These are phyloP conservation scores for Pisolithus albus DNA, from an alignment of 768 basidiomycete genomes.

Conservation along the genomic window DNA sequence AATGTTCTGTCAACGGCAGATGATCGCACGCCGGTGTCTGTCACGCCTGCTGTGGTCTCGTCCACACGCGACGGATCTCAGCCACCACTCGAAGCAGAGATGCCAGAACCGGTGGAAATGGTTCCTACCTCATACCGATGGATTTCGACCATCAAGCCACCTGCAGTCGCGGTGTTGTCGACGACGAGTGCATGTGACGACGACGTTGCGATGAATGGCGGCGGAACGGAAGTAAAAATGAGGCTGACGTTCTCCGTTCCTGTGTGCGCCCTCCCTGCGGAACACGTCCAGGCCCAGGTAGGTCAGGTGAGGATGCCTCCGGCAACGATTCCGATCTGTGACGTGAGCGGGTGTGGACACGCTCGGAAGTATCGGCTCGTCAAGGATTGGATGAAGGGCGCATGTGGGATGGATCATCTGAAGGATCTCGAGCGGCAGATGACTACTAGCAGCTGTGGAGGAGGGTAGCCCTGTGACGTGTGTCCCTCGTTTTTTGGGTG, in stretches of 20 bases:
- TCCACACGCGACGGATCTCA: conserved; percentile 23
- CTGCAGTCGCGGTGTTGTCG: conserved; percentile 1
- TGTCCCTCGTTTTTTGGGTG: not conserved
- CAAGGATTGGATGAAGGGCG: conserved; percentile 50
- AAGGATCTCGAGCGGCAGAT: conserved; percentile 41
- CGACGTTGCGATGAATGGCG: conserved; percentile 5
- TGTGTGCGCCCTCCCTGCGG: conserved; percentile 16
- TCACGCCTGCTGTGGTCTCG: conserved; percentile 22
- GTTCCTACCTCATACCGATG: conserved; percentile 63
- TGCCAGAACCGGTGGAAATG: conserved; percentile 32
- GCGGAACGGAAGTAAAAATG: conserved; percentile 24
- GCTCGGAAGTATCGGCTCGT: conserved; percentile 61
- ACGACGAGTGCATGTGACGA: conserved; percentile 1
- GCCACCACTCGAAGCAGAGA: conserved; percentile 34
- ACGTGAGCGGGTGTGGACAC: conserved; percentile 49
- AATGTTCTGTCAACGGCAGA: conserved; percentile 43
- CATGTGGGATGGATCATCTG: conserved; percentile 62
- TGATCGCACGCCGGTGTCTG: conserved; percentile 33
- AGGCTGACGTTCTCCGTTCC: conserved; percentile 52
- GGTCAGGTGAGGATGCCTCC: conserved; percentile 8
- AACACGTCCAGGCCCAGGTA: conserved; percentile 10
- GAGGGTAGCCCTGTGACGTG: not conserved
- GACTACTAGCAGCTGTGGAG: not conserved
- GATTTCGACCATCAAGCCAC: conserved; percentile 49
- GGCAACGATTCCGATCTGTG: conserved; percentile 33